These are phyloP conservation scores for Podospora tetraspora DNA, from an alignment of 495 filamentous ascomycete species.

Conservation along the genomic window DNA sequence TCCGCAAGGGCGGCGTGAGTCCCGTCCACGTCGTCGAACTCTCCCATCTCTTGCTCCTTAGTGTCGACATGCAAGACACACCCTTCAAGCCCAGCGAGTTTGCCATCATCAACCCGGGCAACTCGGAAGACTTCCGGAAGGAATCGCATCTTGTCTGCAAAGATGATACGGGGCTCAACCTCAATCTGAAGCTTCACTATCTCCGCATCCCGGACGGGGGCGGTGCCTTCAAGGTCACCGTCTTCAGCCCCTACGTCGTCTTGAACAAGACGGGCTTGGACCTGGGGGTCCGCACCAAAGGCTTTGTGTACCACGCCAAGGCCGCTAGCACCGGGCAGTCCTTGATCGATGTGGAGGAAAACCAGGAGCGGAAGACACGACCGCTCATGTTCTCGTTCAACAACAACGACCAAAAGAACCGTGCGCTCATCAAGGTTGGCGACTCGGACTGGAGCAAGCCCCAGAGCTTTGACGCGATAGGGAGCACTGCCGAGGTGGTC, in stretches of 20 bases:
- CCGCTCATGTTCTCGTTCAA: conserved; percentile 96
- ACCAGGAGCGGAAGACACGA: conserved; percentile 54
- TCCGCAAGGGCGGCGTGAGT: conserved; percentile 91
- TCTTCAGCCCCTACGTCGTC: conserved; percentile 90
- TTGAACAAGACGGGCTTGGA: conserved; percentile 91
- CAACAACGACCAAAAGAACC: conserved; percentile 80
- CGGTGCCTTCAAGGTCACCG: conserved; percentile 89
- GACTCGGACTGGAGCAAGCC: conserved; percentile 94
- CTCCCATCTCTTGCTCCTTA: conserved; percentile 85
- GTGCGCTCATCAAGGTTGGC: conserved; percentile 76
- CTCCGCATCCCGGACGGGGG: conserved; percentile 88
- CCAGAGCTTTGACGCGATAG: conserved; percentile 97
- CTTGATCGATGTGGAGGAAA: conserved; percentile 32
- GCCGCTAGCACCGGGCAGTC: conserved; percentile 71
- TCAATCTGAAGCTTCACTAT: conserved; percentile 86
- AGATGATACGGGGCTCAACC: conserved; percentile 69
- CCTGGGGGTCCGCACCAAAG: conserved; percentile 84
- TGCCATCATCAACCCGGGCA: conserved; percentile 88
- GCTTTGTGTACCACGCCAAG: conserved; percentile 73
- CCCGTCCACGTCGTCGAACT: conserved; percentile 95
- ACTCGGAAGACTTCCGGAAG: conserved; percentile 79
- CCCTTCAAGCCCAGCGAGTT: conserved; percentile 93
- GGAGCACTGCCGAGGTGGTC: conserved; percentile 79
- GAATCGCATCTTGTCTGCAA: conserved; percentile 75
- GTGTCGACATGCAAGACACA: conserved; percentile 93